Base-by-base conservation (phyloP, 305 asterid species). In the Plantago coronopus region DNA sequence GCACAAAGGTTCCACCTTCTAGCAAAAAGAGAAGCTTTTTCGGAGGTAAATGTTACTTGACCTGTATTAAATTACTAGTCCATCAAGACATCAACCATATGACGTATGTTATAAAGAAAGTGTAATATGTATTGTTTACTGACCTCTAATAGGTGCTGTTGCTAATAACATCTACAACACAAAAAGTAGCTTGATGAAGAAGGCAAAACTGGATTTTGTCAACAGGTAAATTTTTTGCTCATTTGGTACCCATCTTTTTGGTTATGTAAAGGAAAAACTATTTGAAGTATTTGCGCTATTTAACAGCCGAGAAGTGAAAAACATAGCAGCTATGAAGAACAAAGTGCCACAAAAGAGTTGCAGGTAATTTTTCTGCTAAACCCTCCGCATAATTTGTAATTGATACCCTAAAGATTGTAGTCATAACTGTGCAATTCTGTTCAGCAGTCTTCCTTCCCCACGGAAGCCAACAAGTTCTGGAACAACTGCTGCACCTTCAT, bases 1-100 rank as follows among this genome's bases (percentile, higher is more conserved):
- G 95, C 82, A 63, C 83, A 18, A 87, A 87, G 74, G 82, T 83
- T 77, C 99, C 99, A 29, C 95, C 99, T 71, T 78, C 95, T 56
- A 78, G 93, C 78, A 63, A 45, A 50, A 89, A 81, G 78, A 83
- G 95, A 81, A 82, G 79, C 74, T 84, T 54, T 62, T 79, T 45
- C 72, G 96, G 95, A 76, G 95, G 97, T 87, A 82, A 63, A 29
- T 64, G 50, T 66, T 57, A 58, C 69, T 48, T 34, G 63, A 51
- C 67, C 49, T 61, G 47, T 43, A 55, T 34, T 15, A 51, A 51
- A 61, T 71, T 51, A 37, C 20, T 47, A 59, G 54, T 37, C n/a
- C 58, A 45, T 46, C 12, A 6, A 23, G 14, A 23, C 20, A 23
- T 53, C 40, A 13, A 23, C n/a, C 58, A 5, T 14, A 34, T 51